Conservation (phyloP, 1,284 basidiomycete species). For the Rhodotorula sp. region DNA sequence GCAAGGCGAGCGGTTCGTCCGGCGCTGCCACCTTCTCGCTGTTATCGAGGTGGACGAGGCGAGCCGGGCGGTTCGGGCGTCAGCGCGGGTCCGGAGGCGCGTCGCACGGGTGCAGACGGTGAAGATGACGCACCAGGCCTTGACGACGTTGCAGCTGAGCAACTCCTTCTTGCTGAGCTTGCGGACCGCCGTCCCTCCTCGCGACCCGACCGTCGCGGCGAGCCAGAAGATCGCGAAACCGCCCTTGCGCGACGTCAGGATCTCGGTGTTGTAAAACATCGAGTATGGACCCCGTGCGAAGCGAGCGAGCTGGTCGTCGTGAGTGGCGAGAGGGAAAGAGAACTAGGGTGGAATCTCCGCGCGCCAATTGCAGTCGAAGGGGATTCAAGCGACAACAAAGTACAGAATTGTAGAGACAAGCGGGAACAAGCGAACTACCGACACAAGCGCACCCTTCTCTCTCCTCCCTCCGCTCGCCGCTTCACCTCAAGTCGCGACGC, state of each 20-base stretch:
- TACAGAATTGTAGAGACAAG: background rate
- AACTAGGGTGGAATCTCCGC: no score
- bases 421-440: background rate
- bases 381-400: no score
- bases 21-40: slow-evolving; percentile 39
- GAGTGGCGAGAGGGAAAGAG: background rate
- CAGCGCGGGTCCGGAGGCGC: background rate
- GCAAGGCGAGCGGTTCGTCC: slow-evolving; percentile 41
- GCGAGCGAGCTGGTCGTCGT: background rate
- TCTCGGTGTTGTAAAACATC: slow-evolving; percentile 34
- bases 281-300: background rate
- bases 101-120: no score
- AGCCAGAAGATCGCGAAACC: slow-evolving; percentile 44
- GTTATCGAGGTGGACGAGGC: background rate
- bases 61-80: background rate
- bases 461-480: background rate
- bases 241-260: slow-evolving; percentile 30
- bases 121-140: slow-evolving; percentile 29
- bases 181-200: slow-evolving; percentile 24
- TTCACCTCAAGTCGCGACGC: background rate
- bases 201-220: slow-evolving; percentile 38
- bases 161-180: slow-evolving; percentile 39
- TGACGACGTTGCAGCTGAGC: slow-evolving; percentile 37
- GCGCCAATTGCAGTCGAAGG: no score
- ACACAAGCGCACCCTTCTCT: background rate